Base-by-base conservation (phyloP, 2,329 filamentous ascomycete species). In the Nannizzia gypsea region DNA sequence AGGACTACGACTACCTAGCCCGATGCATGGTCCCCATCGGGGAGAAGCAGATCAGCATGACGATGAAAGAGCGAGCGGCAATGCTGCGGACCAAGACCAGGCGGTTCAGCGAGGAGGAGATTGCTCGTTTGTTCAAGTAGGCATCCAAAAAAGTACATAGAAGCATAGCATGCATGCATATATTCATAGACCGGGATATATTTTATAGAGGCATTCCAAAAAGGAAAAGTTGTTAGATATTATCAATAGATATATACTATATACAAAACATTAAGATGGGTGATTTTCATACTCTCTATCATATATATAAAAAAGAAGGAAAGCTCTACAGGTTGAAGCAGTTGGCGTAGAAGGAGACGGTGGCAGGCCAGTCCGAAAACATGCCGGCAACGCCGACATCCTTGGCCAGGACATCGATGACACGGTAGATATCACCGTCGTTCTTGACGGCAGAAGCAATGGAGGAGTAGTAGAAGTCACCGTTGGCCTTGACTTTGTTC, bases 11-110 rank as follows among this genome's bases (percentile, higher is more conserved):
- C 56, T 76, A 84, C 58, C 78, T 92, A 8, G 88, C 88, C 1
- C 78, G 77, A 59, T 86, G 87, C 63, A 70, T 92, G 55, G 85
- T 92, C 13, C 88, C 88, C 0, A 85, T 92, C 42, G 87, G 87
- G 0, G 50, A 31, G 26, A 78, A 83, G 1, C 88, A 91, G 74
- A 82, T 86, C 44, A 72, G 75, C 4, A 81, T 90, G 80, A 83
- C 77, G 0, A 74, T 85, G 64, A 80, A 84, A 31, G 81, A 89
- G 71, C 77, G 82, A 34, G 82, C 80, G 3, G 79, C 76, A 9
- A 80, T 89, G 79, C 72, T 90, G 63, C 79, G 77, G 64, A 78
- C 75, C 17, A 84, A 86, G 73, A 89, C 87, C n/a, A 75, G 79
- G 46, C 75, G 73, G 57, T 89, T 91, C 64, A 80, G 75, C 0